Conservation (phyloP, 306 rosid genomes). For the Vigna radiata region DNA sequence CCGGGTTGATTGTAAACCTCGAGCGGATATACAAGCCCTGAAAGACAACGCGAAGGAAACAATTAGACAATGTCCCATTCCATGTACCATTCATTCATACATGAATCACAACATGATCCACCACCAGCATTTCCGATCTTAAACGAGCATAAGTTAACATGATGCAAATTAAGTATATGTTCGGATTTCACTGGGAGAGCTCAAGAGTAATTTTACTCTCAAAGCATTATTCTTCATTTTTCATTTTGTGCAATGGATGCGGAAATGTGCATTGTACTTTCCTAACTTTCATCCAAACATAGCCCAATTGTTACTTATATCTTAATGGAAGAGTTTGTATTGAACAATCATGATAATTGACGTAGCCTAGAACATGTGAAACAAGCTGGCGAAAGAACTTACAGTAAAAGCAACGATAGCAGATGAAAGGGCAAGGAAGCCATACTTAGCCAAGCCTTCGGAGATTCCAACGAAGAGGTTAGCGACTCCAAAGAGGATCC, state of each 20-base stretch:
- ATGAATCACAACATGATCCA: background rate
- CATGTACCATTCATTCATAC: slow-evolving; percentile 35
- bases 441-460: slow-evolving; percentile 97
- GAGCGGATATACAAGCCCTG: slow-evolving; percentile 91
- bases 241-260: background rate
- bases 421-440: slow-evolving; percentile 90
- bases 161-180: background rate
- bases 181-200: background rate
- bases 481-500: slow-evolving; percentile 79
- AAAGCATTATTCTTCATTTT: background rate
- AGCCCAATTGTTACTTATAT: background rate
- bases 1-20: slow-evolving; percentile 82
- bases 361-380: background rate
- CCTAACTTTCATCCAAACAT: background rate
- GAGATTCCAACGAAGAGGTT: slow-evolving; percentile 72
- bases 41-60: slow-evolving; percentile 35
- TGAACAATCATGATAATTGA: background rate
- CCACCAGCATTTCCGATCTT: background rate
- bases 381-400: slow-evolving; percentile 54
- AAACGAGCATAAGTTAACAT: background rate
- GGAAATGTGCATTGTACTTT: background rate
- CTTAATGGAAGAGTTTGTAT: background rate
- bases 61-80: slow-evolving; percentile 44
- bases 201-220: too few species aligned
- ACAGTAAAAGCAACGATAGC: slow-evolving; percentile 87